Evolutionary conservation across 352 stramenopile species (phyloP).

Genomic region (Peronospora belbahrii): DNA sequence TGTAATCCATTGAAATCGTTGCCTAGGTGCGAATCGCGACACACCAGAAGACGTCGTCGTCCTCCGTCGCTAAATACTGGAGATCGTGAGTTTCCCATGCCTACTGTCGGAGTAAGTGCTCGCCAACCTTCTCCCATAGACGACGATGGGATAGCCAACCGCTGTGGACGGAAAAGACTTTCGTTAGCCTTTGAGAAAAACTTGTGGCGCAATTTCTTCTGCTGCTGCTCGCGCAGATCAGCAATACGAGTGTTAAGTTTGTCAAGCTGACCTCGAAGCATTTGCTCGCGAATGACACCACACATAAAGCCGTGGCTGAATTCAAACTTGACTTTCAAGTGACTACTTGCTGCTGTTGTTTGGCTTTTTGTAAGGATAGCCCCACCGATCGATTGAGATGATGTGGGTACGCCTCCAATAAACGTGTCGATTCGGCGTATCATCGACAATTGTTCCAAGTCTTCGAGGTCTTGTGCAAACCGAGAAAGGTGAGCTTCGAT

Average conservation of each 20-base stretch:
- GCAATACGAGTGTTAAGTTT: slow-evolving; percentile 64
- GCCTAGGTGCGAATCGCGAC: slow-evolving; percentile 26
- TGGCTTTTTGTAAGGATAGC: slow-evolving; percentile 10
- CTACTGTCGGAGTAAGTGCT: slow-evolving; percentile 30
- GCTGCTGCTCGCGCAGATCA: slow-evolving; percentile 66
- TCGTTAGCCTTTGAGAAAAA: slow-evolving; percentile 72
- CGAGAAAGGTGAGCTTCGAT: slow-evolving; percentile 64
- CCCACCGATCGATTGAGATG: slow-evolving; percentile 14
- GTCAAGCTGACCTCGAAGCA: slow-evolving; percentile 75
- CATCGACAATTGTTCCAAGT: slow-evolving; percentile 69
- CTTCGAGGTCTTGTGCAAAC: slow-evolving; percentile 61
- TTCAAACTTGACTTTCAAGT: slow-evolving; percentile 76
- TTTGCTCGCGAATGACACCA: slow-evolving; percentile 71
- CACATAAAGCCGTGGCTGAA: slow-evolving; percentile 84
- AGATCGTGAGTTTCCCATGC: slow-evolving; percentile 14
- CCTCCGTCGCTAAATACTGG: slow-evolving; percentile 1
- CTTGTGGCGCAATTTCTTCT: slow-evolving; percentile 64
- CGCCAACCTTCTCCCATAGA: slow-evolving; percentile 9
- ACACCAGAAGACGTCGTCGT: not conserved
- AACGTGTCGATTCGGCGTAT: slow-evolving; percentile 74
- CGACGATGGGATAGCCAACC: slow-evolving; percentile 22
- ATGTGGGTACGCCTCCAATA: slow-evolving; percentile 47
- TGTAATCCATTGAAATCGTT: slow-evolving; percentile 8
- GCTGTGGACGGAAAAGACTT: slow-evolving; percentile 37
- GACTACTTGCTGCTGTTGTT: slow-evolving; percentile 17